Conservation (phyloP, 2,329 filamentous ascomycete genomes). For the Ceratocystis harringtonii region DNA sequence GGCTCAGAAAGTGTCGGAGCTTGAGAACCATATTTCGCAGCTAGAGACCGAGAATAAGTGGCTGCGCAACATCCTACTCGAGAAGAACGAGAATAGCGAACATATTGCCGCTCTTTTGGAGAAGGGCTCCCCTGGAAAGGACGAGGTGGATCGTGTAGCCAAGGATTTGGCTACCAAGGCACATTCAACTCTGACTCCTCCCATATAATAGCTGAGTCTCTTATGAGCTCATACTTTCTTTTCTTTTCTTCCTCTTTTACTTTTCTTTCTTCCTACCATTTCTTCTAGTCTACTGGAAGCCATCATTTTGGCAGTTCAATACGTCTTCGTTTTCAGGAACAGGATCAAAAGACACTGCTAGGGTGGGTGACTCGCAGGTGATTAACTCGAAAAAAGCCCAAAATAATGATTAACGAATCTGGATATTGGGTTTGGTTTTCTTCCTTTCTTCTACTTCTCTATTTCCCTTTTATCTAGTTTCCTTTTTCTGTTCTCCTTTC, state of each 20-base stretch:
- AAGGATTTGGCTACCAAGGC: conserved; percentile 3
- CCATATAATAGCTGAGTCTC: background rate
- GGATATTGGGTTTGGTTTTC: background rate
- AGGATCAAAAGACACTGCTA: background rate
- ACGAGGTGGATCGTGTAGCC: conserved; percentile 8
- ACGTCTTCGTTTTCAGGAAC: conserved; percentile 4
- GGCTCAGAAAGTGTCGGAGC: conserved; percentile 56
- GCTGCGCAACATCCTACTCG: conserved; percentile 65
- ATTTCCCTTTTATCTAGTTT: background rate
- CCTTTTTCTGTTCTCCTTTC: background rate
- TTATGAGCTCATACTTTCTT: background rate
- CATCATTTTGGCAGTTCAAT: background rate
- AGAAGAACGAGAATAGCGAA: conserved; percentile 57
- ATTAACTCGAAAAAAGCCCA: background rate
- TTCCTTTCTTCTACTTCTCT: background rate
- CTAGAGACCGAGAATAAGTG: conserved; percentile 75
- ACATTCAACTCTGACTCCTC: background rate
- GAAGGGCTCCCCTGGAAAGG: conserved; percentile 32
- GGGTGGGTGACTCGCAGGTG: background rate
- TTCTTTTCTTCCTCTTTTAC: background rate
- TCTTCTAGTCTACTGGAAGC: background rate
- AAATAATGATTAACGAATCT: background rate
- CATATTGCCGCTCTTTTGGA: conserved; percentile 34
- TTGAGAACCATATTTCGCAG: conserved; percentile 60
- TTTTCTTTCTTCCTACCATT: background rate